phyloP scores from a whole-genome alignment of 495 filamentous ascomycete genomes.

The Saxophila tyrrhenica region DNA sequence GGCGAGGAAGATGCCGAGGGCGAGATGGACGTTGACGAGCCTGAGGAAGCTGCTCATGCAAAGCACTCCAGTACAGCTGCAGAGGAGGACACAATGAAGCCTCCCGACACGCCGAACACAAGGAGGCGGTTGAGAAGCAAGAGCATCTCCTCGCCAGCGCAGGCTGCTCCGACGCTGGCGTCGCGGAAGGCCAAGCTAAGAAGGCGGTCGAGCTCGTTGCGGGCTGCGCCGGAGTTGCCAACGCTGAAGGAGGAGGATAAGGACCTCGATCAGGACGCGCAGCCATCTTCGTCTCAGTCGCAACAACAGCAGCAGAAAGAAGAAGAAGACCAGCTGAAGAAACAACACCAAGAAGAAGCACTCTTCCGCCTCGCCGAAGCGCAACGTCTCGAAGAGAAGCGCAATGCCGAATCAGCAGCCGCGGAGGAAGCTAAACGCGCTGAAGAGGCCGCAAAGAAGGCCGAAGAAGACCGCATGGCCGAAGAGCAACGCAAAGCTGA shows the following conservation, averaged over 20 bases:
- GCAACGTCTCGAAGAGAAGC: constrained; percentile 12
- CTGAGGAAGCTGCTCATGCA: background rate
- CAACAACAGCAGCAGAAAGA: constrained; percentile 2
- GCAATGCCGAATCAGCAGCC: constrained; percentile 20
- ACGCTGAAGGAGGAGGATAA: constrained; percentile 12
- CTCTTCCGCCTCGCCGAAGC: constrained; percentile 4
- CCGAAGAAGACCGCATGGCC: constrained; percentile 14
- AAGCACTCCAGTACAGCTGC: background rate
- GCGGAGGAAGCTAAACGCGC: constrained; percentile 16
- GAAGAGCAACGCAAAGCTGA: constrained; percentile 7
- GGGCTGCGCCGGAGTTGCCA: constrained; percentile 8
- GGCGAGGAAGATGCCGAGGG: background rate
- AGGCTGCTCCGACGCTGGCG: background rate
- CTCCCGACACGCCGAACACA: constrained; percentile 5
- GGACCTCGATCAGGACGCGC: background rate
- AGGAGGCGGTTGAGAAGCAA: constrained; percentile 4
- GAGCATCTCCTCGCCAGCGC: constrained; percentile 6
- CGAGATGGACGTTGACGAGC: background rate
- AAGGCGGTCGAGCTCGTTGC: constrained; percentile 4
- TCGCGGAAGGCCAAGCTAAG: background rate
- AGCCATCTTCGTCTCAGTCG: background rate
- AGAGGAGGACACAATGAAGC: constrained; percentile 6
- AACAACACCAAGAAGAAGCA: constrained; percentile 18
- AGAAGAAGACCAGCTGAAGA: constrained; percentile 10
- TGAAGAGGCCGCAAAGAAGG: constrained; percentile 15